Conservation (phyloP, 2,329 filamentous ascomycete genomes). For the Colletotrichum falcatum region DNA sequence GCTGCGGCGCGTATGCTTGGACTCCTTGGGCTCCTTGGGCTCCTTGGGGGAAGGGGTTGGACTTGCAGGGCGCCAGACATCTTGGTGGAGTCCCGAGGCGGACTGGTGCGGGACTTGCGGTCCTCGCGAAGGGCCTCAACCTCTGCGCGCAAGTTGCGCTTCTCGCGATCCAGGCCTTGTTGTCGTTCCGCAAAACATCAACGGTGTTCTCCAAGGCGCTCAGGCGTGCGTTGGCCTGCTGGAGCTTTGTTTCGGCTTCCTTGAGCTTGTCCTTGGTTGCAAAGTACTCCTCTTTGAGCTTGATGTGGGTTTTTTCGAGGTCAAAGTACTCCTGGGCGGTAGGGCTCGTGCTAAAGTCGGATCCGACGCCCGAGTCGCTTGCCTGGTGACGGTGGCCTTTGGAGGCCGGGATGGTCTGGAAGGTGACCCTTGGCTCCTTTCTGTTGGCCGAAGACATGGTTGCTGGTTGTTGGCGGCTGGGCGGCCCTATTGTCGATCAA, state of each 20-base stretch:
- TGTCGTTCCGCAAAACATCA: conserved; percentile 52
- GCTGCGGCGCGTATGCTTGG: conserved; percentile 45
- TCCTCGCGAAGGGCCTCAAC: conserved; percentile 41
- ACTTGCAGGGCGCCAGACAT: conserved; percentile 46
- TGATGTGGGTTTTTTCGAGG: conserved; percentile 20
- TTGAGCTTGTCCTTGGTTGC: conserved; percentile 44
- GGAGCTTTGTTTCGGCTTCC: background rate
- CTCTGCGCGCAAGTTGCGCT: conserved; percentile 48
- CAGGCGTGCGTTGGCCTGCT: conserved; percentile 46
- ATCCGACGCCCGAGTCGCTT: conserved; percentile 43
- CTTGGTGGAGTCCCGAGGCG: conserved; percentile 42
- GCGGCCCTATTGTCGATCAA: conserved; percentile 22
- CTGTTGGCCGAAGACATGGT: conserved; percentile 40
- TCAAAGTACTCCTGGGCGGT: conserved; percentile 41
- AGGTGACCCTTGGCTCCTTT: conserved; percentile 38
- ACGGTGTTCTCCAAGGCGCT: conserved; percentile 28
- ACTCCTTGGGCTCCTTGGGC: conserved; percentile 18
- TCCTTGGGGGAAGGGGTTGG: conserved; percentile 42
- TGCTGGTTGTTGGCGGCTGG: conserved; percentile 17
- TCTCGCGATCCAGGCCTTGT: conserved; percentile 46
- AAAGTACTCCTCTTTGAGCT: conserved; percentile 41
- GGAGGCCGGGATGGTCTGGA: conserved; percentile 32
- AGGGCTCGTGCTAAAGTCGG: conserved; percentile 42
- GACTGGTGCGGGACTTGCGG: conserved; percentile 29
- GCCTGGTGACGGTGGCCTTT: conserved; percentile 42